Evolutionary conservation across 495 filamentous ascomycete genomes (phyloP).

Genomic region (Penicillium bovifimosum): DNA sequence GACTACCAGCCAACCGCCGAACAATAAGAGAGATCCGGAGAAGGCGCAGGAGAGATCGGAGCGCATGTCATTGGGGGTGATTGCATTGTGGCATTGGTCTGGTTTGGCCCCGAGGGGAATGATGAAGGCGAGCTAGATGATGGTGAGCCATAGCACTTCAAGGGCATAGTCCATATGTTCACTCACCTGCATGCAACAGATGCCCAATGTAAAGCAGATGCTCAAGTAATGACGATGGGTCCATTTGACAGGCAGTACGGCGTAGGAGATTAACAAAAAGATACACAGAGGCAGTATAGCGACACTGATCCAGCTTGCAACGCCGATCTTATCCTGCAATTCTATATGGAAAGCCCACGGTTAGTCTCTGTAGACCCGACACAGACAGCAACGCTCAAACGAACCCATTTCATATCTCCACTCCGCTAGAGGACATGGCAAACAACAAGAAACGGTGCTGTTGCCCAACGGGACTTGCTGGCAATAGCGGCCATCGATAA

Average conservation of each 20-base stretch:
- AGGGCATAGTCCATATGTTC: neutral
- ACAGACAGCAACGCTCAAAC: constrained; percentile 10
- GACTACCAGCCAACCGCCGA: constrained; percentile 75
- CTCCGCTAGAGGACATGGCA: constrained; percentile 82
- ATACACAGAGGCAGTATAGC: constrained; percentile 62
- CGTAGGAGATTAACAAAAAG: constrained; percentile 78
- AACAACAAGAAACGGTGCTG: constrained; percentile 59
- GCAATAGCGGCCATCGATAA: constrained; percentile 61
- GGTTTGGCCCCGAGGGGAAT: constrained; percentile 79
- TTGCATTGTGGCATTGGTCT: constrained; percentile 77
- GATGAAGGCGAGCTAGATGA: constrained; percentile 61
- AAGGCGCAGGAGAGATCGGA: constrained; percentile 76
- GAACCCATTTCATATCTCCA: constrained; percentile 77
- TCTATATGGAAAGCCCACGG: constrained; percentile 30
- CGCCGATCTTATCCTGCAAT: constrained; percentile 57
- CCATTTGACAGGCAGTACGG: constrained; percentile 78
- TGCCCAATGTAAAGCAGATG: constrained; percentile 71
- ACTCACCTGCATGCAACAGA: constrained; percentile 73
- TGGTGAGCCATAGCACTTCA: constrained; percentile 1
- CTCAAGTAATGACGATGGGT: constrained; percentile 91
- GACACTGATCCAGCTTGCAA: constrained; percentile 76
- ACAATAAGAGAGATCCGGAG: constrained; percentile 77
- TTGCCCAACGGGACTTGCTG: constrained; percentile 41
- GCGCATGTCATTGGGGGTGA: constrained; percentile 93
- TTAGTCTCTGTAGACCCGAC: constrained; percentile 7